phyloP scores from a whole-genome alignment of 768 basidiomycete genomes.

The Chiua virens region DNA sequence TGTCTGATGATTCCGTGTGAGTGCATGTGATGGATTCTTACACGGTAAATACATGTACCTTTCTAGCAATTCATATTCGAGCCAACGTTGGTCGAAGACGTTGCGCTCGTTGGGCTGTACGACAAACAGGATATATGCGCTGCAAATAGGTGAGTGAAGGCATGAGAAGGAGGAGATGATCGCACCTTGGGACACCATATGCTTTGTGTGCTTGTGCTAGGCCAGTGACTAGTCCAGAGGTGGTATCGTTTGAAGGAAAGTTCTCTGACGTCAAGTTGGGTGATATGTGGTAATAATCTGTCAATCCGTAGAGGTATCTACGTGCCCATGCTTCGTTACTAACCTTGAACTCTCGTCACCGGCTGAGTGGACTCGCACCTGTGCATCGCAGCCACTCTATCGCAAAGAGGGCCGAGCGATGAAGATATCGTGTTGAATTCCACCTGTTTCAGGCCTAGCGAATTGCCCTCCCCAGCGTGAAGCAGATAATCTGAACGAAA shows the following conservation, averaged over 20 bases:
- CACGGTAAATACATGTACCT: slow-evolving; percentile 44
- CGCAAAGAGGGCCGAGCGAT: slow-evolving; percentile 82
- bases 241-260: slow-evolving; percentile 74
- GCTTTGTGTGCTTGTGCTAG: slow-evolving; percentile 78
- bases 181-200: slow-evolving; percentile 58
- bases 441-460: slow-evolving; percentile 77
- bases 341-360: neutral
- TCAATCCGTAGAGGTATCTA: slow-evolving; percentile 68
- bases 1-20: slow-evolving; percentile 45
- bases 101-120: slow-evolving; percentile 88
- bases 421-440: slow-evolving; percentile 98
- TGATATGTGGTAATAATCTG: slow-evolving; percentile 64
- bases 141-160: slow-evolving; percentile 15
- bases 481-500: slow-evolving; percentile 95
- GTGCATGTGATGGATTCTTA: neutral
- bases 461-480: slow-evolving; percentile 47
- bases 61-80: slow-evolving; percentile 86
- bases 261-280: slow-evolving; percentile 51
- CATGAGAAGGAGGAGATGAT: slow-evolving; percentile 5
- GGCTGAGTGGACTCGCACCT: slow-evolving; percentile 54
- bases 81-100: slow-evolving; percentile 87
- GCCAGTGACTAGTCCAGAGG: slow-evolving; percentile 67
- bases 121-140: slow-evolving; percentile 78
- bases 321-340: neutral
- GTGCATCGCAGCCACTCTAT: slow-evolving; percentile 70